Percentiles rank a stretch among this genome's conserved stretches.
Conservation (phyloP, 305 asterid genomes). For the Ilex paraguariensis region DNA sequence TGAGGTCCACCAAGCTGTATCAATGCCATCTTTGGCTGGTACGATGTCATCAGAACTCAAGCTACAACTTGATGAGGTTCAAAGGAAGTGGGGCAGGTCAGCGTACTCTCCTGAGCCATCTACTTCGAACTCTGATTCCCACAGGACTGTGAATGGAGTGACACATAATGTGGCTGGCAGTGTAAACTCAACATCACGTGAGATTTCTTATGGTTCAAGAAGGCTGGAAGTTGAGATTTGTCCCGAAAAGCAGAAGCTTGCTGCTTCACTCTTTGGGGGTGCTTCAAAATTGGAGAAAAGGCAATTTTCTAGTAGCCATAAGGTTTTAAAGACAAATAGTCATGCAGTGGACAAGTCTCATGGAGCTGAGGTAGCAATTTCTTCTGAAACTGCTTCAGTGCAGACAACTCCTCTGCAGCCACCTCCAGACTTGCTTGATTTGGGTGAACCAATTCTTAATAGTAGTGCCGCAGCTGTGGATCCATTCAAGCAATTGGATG, state of each 20-base stretch:
- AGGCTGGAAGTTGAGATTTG: slow-evolving; percentile 57
- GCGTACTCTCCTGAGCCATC: slow-evolving; percentile 39
- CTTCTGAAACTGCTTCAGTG: slow-evolving; percentile 27
- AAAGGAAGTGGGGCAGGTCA: slow-evolving; percentile 89
- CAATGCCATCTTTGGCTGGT: slow-evolving; percentile 42
- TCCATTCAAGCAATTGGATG: slow-evolving; percentile 85
- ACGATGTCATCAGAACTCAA: slow-evolving; percentile 56
- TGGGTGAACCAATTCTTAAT: slow-evolving; percentile 61
- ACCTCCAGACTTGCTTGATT: slow-evolving; percentile 75
- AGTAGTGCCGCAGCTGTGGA: slow-evolving; percentile 46
- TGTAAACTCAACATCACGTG: slow-evolving; percentile 41
- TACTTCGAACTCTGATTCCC: slow-evolving; percentile 37
- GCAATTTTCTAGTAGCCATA: slow-evolving; percentile 43
- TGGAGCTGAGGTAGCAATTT: slow-evolving; percentile 25
- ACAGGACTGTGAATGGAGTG: slow-evolving; percentile 50
- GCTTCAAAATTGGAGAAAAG: slow-evolving; percentile 46
- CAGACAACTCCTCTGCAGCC: slow-evolving; percentile 37
- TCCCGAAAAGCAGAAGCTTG: slow-evolving; percentile 86
- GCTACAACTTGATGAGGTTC: slow-evolving; percentile 92
- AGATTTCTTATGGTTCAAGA: slow-evolving; percentile 47
- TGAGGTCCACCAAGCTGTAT: slow-evolving; percentile 36
- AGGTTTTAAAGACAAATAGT: slow-evolving; percentile 35
- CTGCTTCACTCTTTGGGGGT: slow-evolving; percentile 93
- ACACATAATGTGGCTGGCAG: slow-evolving; percentile 36
- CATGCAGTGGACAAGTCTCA: slow-evolving; percentile 39